Evolutionary conservation across 768 basidiomycete genomes (phyloP).

Genomic region (Leccinum boreale): DNA sequence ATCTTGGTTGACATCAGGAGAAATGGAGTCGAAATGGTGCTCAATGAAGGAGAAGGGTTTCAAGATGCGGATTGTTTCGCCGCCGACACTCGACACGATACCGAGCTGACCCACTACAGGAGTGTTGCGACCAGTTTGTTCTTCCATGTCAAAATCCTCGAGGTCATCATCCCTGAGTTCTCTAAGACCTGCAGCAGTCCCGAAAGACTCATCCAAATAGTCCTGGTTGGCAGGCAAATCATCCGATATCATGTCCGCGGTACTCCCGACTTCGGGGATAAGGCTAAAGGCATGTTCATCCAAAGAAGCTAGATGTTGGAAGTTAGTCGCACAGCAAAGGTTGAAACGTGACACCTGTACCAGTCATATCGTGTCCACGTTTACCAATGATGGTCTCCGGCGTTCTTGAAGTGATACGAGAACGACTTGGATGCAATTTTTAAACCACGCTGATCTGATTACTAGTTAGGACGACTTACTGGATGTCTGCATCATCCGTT

Average conservation of each 20-base stretch:
- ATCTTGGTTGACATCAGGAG: constrained; percentile 49
- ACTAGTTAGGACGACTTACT: constrained; percentile 14
- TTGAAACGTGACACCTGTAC: constrained; percentile 12
- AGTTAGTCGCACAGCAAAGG: constrained; percentile 1
- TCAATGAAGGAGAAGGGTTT: constrained; percentile 65
- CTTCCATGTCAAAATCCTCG: constrained; percentile 55
- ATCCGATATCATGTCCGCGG: constrained; percentile 87
- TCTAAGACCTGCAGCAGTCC: constrained; percentile 70
- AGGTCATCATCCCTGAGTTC: constrained; percentile 71
- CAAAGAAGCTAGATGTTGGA: constrained; percentile 51
- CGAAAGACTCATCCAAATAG: constrained; percentile 83
- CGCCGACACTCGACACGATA: constrained; percentile 62
- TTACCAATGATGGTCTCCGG: constrained; percentile 5
- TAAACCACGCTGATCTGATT: not conserved
- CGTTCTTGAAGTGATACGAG: constrained; percentile 2
- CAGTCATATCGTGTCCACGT: constrained; percentile 25
- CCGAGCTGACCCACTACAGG: constrained; percentile 33
- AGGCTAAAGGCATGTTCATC: constrained; percentile 80
- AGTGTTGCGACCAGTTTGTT: constrained; percentile 13
- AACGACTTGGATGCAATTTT: constrained; percentile 7
- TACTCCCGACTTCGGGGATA: constrained; percentile 71
- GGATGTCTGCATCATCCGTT: constrained; percentile 28
- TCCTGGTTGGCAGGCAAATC: constrained; percentile 88
- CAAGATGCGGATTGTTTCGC: constrained; percentile 84
- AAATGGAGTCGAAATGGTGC: constrained; percentile 67